phyloP scores from a whole-genome alignment of 208 protist species.

The Tritrichomonas foetus region DNA sequence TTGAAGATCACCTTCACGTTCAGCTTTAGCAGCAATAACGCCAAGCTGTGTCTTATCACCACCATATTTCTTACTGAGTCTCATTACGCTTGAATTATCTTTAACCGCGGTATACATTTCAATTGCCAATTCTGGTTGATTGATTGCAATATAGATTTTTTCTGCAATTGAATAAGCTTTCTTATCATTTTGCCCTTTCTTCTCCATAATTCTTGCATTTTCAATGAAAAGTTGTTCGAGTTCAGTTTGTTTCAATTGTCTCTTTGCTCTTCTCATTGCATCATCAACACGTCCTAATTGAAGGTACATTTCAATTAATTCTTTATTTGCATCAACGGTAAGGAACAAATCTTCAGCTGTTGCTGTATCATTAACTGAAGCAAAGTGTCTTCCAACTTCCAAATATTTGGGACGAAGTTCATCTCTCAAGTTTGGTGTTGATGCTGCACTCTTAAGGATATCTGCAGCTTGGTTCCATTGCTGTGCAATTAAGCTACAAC shows the following conservation, averaged over 20 bases:
- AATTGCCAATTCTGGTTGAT: background rate
- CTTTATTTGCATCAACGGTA: background rate
- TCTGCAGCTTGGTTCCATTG: slow-evolving; percentile 29
- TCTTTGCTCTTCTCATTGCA: background rate
- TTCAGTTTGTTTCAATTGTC: background rate
- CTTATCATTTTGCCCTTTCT: background rate
- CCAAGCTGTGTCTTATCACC: background rate
- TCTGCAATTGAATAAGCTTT: too few species aligned
- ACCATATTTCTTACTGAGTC: background rate
- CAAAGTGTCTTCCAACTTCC: background rate
- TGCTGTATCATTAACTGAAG: background rate
- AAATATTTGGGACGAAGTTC: background rate
- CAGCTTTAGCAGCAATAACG: background rate
- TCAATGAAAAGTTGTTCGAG: background rate
- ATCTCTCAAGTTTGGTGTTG: background rate
- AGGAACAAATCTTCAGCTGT: slow-evolving; percentile 16
- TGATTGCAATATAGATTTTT: background rate
- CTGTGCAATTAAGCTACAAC: background rate
- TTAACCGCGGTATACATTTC: background rate
- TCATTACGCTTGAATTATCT: background rate
- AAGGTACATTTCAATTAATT: background rate
- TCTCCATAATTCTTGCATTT: background rate
- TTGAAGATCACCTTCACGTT: background rate
- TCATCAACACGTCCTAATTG: background rate
- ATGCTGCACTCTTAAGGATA: background rate